Evolutionary conservation across 371 early-diverging fungal species (phyloP).

Genomic region (Circinella minor): DNA sequence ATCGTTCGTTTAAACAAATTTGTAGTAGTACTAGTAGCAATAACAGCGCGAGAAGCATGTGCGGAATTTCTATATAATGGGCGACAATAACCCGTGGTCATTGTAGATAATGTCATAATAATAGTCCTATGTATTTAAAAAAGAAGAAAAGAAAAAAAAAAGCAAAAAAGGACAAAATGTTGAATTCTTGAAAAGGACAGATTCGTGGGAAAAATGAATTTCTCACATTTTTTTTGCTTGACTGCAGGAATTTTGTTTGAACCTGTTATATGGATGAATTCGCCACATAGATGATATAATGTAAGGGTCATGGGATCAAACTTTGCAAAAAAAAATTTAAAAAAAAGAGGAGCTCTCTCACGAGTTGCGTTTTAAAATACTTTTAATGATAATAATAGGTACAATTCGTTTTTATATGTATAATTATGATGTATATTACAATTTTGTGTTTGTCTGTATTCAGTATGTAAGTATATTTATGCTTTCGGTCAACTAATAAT

Average conservation of each 20-base stretch:
- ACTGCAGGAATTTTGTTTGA: not conserved
- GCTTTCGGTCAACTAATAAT: no score
- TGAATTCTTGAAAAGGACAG: not conserved
- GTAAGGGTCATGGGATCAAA: not conserved
- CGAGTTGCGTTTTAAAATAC: not conserved
- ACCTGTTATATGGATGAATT: not conserved
- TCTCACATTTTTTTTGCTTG: not conserved
- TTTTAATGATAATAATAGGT: no score
- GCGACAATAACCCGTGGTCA: constrained; percentile 1
- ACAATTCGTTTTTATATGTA: no score
- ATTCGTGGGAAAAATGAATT: constrained; percentile 8
- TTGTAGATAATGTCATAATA: not conserved
- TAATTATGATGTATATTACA: no score
- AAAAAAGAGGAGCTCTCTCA: not conserved
- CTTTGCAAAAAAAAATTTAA: no score
- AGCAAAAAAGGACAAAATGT: not conserved
- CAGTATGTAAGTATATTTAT: no score
- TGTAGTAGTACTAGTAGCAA: not conserved
- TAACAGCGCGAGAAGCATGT: no score
- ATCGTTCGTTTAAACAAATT: not conserved
- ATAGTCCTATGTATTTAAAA: not conserved
- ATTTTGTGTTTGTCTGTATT: no score
- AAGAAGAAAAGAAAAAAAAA: constrained; percentile 1
- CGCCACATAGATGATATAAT: no score
- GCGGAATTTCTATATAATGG: not conserved